Percentiles rank a stretch among this genome's conserved stretches.
phyloP scores from a whole-genome alignment of 805 yeast species.

The Schwanniomyces yamadae region DNA sequence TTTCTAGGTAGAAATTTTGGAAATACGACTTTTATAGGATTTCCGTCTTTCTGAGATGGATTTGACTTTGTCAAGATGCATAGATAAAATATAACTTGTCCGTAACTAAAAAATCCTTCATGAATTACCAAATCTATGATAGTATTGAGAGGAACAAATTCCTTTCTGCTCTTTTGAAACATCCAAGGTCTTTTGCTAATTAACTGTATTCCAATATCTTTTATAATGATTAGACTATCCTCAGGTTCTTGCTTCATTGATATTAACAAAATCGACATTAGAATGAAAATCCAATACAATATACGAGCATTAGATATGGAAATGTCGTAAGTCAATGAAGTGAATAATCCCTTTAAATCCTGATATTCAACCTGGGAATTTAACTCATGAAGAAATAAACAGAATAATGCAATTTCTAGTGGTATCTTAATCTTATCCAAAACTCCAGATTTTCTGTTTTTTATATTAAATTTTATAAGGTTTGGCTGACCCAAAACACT shows the following conservation, averaged over 20 bases:
- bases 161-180: constrained; percentile 15
- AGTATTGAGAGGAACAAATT: constrained; percentile 55
- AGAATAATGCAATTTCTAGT: constrained; percentile 5
- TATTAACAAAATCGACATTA: constrained; percentile 14
- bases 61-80: constrained; percentile 50
- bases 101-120: constrained; percentile 71
- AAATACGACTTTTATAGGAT: constrained; percentile 35
- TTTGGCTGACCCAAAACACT: constrained; percentile 10
- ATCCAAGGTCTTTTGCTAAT: constrained; percentile 27
- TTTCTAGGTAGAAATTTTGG: constrained; percentile 44
- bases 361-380: no score
- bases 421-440: constrained; percentile 6
- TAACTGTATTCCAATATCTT: constrained; percentile 49
- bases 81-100: constrained; percentile 62
- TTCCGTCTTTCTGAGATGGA: constrained; percentile 9
- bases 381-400: constrained; percentile 4
- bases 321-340: neutral
- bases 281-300: constrained; percentile 4
- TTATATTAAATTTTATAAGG: constrained; percentile 19
- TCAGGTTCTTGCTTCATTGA: constrained; percentile 32
- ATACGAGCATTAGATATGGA: neutral
- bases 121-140: constrained; percentile 68
- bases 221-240: constrained; percentile 44
- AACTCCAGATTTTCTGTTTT: constrained; percentile 6
- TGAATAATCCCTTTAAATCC: no score